Conservation (phyloP, 371 early-diverging fungal species). For the Mucor velutinosus region DNA sequence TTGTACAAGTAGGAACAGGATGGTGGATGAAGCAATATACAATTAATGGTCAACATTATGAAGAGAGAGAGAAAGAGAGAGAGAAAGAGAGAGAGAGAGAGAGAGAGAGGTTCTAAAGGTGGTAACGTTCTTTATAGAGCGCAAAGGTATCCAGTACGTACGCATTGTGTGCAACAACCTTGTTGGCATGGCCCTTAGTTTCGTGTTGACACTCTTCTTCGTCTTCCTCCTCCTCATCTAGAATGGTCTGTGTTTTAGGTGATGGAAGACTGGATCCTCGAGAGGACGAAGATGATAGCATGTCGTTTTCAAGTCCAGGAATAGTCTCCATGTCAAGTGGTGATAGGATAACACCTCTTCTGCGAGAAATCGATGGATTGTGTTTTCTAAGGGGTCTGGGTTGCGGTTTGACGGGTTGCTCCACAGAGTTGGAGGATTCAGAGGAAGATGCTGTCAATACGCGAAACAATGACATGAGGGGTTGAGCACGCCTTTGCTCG, state of each 20-base stretch:
- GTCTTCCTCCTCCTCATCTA: neutral
- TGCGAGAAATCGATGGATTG: conserved; percentile 14
- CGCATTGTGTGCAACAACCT: neutral
- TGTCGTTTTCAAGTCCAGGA: conserved; percentile 16
- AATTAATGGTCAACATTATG: too few relatives aligned
- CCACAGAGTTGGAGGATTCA: neutral
- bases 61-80: too few relatives aligned
- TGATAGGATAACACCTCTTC: conserved; percentile 27
- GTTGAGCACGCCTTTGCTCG: conserved; percentile 14
- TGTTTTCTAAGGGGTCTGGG: neutral
- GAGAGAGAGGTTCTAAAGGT: neutral
- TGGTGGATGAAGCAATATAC: neutral
- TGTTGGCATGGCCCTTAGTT: conserved; percentile 10
- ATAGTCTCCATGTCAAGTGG: conserved; percentile 13
- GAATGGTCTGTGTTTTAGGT: neutral
- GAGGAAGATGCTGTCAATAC: neutral
- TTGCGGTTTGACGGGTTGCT: neutral
- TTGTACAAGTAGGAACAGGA: neutral
- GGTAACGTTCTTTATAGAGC: conserved; percentile 18
- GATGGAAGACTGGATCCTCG: conserved; percentile 1
- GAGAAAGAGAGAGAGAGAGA: too few relatives aligned
- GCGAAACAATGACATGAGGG: conserved; percentile 3
- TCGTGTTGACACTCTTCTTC: neutral
- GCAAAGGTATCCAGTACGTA: conserved; percentile 19
- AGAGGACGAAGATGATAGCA: conserved; percentile 17